These are phyloP conservation scores for Syzygium grande DNA, from an alignment of 345 rosid genomes.

Conservation along the genomic window DNA sequence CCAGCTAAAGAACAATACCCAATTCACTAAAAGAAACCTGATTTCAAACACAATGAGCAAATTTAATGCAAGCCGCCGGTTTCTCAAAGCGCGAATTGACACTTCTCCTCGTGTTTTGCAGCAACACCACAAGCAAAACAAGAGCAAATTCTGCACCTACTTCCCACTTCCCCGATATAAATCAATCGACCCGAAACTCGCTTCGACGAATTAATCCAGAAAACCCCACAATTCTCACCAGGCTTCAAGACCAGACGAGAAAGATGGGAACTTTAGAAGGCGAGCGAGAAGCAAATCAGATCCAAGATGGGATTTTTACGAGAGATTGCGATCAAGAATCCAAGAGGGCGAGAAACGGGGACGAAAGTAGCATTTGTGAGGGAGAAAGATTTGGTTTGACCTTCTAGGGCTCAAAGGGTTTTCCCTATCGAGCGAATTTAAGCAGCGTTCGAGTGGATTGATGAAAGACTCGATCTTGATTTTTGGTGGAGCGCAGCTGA, in stretches of 20 bases:
- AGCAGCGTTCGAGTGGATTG: background rate
- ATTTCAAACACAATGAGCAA: background rate
- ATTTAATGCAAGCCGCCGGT: background rate
- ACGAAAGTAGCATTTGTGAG: background rate
- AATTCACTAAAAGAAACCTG: background rate
- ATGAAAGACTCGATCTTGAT: background rate
- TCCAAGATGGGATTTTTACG: background rate
- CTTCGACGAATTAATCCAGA: background rate
- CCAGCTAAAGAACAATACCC: background rate
- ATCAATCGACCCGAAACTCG: background rate
- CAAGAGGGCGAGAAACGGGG: background rate
- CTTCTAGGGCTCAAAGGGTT: background rate
- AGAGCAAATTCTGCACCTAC: background rate
- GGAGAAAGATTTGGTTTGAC: background rate
- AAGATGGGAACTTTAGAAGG: background rate
- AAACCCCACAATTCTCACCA: background rate
- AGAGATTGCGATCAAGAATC: background rate
- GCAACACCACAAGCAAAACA: background rate
- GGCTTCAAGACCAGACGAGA: background rate
- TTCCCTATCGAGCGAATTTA: background rate
- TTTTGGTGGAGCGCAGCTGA: background rate
- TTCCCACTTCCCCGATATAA: background rate
- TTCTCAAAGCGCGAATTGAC: background rate
- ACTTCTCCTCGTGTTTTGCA: background rate
- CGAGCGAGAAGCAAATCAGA: background rate